Percentiles rank a stretch among this genome's conserved stretches.
Conservation (phyloP, 768 basidiomycete genomes). For the Piloderma croceum region DNA sequence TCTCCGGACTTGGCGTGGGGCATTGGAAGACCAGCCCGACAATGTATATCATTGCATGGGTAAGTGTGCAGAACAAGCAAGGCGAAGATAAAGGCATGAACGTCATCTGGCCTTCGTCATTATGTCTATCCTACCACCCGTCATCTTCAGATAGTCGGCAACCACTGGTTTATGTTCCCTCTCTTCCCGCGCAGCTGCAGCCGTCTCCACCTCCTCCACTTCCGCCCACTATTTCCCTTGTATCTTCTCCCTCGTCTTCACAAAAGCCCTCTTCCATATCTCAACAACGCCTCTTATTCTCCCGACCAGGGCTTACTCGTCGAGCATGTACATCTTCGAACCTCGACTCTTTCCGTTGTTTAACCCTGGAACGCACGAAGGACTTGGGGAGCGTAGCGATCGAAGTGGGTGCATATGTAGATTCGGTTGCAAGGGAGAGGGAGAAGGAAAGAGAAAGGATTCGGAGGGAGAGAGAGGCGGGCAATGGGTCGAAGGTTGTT, state of each 20-base stretch:
- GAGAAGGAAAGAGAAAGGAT: constrained; percentile 74
- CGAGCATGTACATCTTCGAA: constrained; percentile 1
- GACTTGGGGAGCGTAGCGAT: constrained; percentile 49
- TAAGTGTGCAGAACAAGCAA: constrained; percentile 69
- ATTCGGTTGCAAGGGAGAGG: constrained; percentile 68
- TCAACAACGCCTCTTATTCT: constrained; percentile 2
- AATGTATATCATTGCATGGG: constrained; percentile 63
- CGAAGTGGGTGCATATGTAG: constrained; percentile 67
- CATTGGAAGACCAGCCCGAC: constrained; percentile 34
- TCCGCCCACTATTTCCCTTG: constrained; percentile 27
- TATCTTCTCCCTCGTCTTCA: constrained; percentile 16
- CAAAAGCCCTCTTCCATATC: constrained; percentile 1
- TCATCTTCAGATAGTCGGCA: constrained; percentile 34
- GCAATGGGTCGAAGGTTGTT: constrained; percentile 18
- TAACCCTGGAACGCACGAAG: constrained; percentile 47
- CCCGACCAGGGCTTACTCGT: constrained; percentile 10
- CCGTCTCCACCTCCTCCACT: constrained; percentile 40
- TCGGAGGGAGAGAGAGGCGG: constrained; percentile 57
- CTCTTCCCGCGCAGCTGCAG: constrained; percentile 59
- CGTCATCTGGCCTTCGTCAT: constrained; percentile 64
- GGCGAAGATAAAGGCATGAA: constrained; percentile 75
- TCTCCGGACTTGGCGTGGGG: constrained; percentile 58
- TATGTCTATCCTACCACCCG: constrained; percentile 47
- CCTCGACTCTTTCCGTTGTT: constrained; percentile 36
- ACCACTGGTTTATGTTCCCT: constrained; percentile 52